Base-by-base conservation (phyloP, 2,329 filamentous ascomycete species). In the Magnaporthales sp. region DNA sequence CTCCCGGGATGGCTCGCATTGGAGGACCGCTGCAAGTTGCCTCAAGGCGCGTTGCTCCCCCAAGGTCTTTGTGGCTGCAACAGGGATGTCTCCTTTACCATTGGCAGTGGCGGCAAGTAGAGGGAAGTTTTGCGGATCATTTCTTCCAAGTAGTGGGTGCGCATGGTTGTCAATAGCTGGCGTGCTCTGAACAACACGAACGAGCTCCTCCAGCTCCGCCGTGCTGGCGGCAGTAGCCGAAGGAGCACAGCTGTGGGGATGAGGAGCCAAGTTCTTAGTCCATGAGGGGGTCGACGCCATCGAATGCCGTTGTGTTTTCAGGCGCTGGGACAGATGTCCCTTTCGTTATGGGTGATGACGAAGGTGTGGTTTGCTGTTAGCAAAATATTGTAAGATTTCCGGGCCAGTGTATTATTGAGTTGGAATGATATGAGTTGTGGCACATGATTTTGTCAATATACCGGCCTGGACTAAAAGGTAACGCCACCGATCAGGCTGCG, bases 101-200 rank as follows among this genome's bases (percentile, higher is more conserved):
- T 95, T 91, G 7, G 89, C 90, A 1, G 87, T 86, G 69, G 93
- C 88, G 61, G 86, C 83, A 63, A 86, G 74, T 5, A 87, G 76
- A 0, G 81, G 76, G 66, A 85, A 78, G 26, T 80, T 80, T 67
- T 77, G 75, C 30, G 84, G 75, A 11, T 80, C 75, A 24, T 80
- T 77, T 7, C 79, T 78, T 51, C 83, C 83, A 10, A 92, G 82
- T 1, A 92, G 80, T 30, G 89, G 89, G 70, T 91, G 89, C 2
- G 87, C 88, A 73, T 92, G 89, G 71, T 91, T 86, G 77, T 92
- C 90, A 74, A 92, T 87, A 71, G 91, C 86, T 3, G 89, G 89
- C 26, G 83, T 86, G 24, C 73, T 78, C 30, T 79, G 75, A 67
- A 88, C 84, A 65, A 79, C 80, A 22, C 72, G 73, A 32, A 72